A percentile compares a stretch with the other conserved stretches of the same genome.
phyloP scores from a whole-genome alignment of 345 rosid species.

The Eucalyptus victrix region DNA sequence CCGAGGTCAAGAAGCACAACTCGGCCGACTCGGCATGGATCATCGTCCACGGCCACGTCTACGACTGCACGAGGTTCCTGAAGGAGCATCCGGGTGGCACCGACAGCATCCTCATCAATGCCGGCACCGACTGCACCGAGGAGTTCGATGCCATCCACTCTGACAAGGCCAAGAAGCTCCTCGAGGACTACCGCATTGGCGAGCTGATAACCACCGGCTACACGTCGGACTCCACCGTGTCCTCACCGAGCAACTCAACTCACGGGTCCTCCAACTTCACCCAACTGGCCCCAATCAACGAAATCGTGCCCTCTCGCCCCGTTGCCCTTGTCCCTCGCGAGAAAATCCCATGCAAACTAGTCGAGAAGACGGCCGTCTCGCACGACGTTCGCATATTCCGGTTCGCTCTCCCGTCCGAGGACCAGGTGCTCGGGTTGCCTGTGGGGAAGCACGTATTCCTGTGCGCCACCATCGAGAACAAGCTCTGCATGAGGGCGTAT shows the following conservation, averaged over 20 bases:
- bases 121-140: conserved; percentile 90
- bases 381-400: conserved; percentile 57
- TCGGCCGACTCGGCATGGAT: conserved; percentile 82
- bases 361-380: conserved; percentile 57
- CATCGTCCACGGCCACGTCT: conserved; percentile 83
- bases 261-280: conserved; percentile 39
- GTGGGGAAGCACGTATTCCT: conserved; percentile 84
- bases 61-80: conserved; percentile 83
- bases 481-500: conserved; percentile 81
- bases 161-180: conserved; percentile 71
- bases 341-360: conserved; percentile 67
- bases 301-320: conserved; percentile 15
- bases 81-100: conserved; percentile 91
- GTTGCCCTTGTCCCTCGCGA: conserved; percentile 73
- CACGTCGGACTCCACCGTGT: conserved; percentile 37
- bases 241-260: conserved; percentile 59
- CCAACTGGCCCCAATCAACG: conserved; percentile 55
- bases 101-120: conserved; percentile 77
- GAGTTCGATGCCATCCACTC: conserved; percentile 97
- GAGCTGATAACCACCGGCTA: conserved; percentile 51
- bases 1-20: conserved; percentile 66
- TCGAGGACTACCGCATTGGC: conserved; percentile 70
- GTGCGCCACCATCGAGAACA: conserved; percentile 52
- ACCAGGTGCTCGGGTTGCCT: conserved; percentile 62
- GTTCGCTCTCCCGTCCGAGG: conserved; percentile 62